Conservation (phyloP, 495 filamentous ascomycete genomes). For the Hypoxylon lienhwacheense region DNA sequence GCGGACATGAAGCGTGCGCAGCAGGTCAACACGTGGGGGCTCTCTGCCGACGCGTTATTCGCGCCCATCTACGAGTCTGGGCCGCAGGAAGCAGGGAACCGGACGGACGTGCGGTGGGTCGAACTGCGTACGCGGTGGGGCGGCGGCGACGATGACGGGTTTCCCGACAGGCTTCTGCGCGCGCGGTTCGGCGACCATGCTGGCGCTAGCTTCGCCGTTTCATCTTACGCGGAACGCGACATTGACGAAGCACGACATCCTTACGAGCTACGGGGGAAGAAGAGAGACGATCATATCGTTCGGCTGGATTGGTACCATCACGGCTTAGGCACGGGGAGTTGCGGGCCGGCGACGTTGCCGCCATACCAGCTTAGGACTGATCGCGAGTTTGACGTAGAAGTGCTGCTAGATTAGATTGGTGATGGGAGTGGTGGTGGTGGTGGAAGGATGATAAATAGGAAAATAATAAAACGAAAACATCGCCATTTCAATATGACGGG, state of each 20-base stretch:
- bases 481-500: too few species aligned
- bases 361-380: slow-evolving; percentile 51
- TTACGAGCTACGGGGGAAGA: slow-evolving; percentile 55
- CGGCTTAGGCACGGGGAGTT: slow-evolving; percentile 56
- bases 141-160: slow-evolving; percentile 35
- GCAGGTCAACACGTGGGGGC: slow-evolving; percentile 54
- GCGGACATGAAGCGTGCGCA: slow-evolving; percentile 63
- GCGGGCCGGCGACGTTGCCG: slow-evolving; percentile 55
- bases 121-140: slow-evolving; percentile 42
- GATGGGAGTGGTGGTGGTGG: neutral
- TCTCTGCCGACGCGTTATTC: slow-evolving; percentile 49
- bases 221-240: slow-evolving; percentile 54
- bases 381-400: slow-evolving; percentile 51
- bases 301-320: slow-evolving; percentile 64
- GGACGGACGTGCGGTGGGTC: slow-evolving; percentile 64
- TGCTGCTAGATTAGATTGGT: slow-evolving; percentile 52
- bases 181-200: slow-evolving; percentile 46
- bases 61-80: slow-evolving; percentile 66
- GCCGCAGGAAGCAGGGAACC: slow-evolving; percentile 66
- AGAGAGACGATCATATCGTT: slow-evolving; percentile 55
- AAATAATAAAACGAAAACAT: too few species aligned
- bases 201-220: slow-evolving; percentile 56
- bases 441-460: neutral
- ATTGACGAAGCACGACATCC: slow-evolving; percentile 62
- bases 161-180: slow-evolving; percentile 38